phyloP scores from a whole-genome alignment of 352 stramenopile genomes.

The Phytophthora constricta region DNA sequence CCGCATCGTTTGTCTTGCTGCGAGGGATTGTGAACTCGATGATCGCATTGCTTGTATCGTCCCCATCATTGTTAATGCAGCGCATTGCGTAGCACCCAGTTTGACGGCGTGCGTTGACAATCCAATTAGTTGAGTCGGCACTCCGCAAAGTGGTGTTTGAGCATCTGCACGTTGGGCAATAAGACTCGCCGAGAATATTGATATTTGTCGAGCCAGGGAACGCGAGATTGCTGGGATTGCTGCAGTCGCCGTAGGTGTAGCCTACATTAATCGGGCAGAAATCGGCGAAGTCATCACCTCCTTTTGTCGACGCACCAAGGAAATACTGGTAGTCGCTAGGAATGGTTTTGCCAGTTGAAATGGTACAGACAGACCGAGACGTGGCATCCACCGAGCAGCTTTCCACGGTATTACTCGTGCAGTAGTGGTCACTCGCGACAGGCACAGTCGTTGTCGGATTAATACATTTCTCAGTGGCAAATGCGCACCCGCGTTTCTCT shows the following conservation, averaged over 20 bases:
- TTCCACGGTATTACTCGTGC: slow-evolving; percentile 56
- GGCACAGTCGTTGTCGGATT: slow-evolving; percentile 51
- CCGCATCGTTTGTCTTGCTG: slow-evolving; percentile 21
- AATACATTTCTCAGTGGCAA: slow-evolving; percentile 76
- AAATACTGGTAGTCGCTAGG: slow-evolving; percentile 73
- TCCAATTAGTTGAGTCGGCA: slow-evolving; percentile 62
- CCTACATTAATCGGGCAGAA: slow-evolving; percentile 83
- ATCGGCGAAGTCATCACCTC: slow-evolving; percentile 72
- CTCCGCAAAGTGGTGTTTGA: slow-evolving; percentile 71
- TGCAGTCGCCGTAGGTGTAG: slow-evolving; percentile 72
- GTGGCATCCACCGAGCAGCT: slow-evolving; percentile 80
- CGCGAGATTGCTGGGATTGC: slow-evolving; percentile 60
- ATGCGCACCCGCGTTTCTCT: slow-evolving; percentile 63
- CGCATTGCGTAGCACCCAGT: slow-evolving; percentile 82
- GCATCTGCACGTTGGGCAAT: slow-evolving; percentile 78
- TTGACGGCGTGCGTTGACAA: slow-evolving; percentile 59
- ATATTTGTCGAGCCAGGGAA: slow-evolving; percentile 50
- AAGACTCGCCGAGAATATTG: slow-evolving; percentile 83
- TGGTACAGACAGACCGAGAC: slow-evolving; percentile 69
- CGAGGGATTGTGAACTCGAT: slow-evolving; percentile 60
- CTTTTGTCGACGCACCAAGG: slow-evolving; percentile 41
- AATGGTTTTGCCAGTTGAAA: slow-evolving; percentile 54
- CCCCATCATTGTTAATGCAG: slow-evolving; percentile 49
- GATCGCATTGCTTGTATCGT: slow-evolving; percentile 21
- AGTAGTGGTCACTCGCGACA: slow-evolving; percentile 67